Conservation (phyloP, 306 rosid species). For the Hippophae tibetana region DNA sequence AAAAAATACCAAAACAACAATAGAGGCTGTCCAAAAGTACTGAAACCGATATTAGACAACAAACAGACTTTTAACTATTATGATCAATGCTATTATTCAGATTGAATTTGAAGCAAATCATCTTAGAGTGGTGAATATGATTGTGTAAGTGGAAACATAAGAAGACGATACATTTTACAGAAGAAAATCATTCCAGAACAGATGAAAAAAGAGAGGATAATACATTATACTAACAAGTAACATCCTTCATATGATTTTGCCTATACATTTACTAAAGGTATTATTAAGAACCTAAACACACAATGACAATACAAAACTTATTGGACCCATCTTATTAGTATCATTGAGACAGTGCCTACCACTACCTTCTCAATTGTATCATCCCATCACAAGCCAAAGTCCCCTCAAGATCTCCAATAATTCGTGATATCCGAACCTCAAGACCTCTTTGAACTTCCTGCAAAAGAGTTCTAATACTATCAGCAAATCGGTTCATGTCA, state of each 20-base stretch:
- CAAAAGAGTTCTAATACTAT: slow-evolving; percentile 48
- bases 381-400: slow-evolving; percentile 91
- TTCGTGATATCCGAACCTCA: slow-evolving; percentile 69
- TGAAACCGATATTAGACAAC: no score
- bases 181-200: no score
- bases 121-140: no score
- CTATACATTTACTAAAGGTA: slow-evolving; percentile 35
- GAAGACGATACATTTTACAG: no score
- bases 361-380: slow-evolving; percentile 54
- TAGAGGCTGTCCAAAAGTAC: no score
- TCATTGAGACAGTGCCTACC: background rate
- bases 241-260: slow-evolving; percentile 13
- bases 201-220: no score
- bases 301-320: background rate
- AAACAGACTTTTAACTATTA: no score
- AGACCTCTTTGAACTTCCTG: slow-evolving; percentile 91
- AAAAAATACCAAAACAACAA: no score
- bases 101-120: no score
- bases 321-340: background rate
- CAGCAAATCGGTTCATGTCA: slow-evolving; percentile 67
- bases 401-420: slow-evolving; percentile 90
- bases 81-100: no score
- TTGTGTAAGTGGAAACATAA: no score
- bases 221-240: no score
- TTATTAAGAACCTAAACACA: slow-evolving; percentile 22